phyloP scores from a whole-genome alignment of 2,329 filamentous ascomycete species.

The Lachnellula hyalina region DNA sequence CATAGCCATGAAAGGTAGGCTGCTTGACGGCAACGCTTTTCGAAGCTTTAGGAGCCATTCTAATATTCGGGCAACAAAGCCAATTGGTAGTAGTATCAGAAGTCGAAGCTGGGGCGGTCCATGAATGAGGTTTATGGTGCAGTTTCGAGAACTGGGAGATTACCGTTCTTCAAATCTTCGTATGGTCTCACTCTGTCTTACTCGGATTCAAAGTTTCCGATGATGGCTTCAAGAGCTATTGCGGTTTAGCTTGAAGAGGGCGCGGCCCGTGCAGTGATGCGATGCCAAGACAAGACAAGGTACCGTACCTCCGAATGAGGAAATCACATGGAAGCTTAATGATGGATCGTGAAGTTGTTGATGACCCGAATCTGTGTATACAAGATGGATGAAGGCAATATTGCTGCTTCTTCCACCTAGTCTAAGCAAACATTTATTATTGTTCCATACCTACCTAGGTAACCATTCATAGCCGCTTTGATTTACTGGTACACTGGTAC shows the following conservation, averaged over 20 bases:
- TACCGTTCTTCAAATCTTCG: background rate
- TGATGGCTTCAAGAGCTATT: background rate
- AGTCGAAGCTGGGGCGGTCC: background rate
- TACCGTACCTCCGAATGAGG: background rate
- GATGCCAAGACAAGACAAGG: background rate
- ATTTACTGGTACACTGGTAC: too few species aligned
- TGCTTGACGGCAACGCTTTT: conserved; percentile 16
- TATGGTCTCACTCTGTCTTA: background rate
- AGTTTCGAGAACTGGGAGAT: background rate
- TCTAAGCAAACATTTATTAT: too few species aligned
- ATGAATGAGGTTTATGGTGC: conserved; percentile 1
- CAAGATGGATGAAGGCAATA: too few species aligned
- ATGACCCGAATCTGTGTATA: too few species aligned
- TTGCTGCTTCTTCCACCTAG: too few species aligned
- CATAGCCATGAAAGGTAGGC: conserved; percentile 29
- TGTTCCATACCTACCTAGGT: too few species aligned
- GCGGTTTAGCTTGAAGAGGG: background rate
- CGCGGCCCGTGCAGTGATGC: background rate
- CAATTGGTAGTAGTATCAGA: background rate
- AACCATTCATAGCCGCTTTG: too few species aligned
- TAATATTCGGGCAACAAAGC: conserved; percentile 2
- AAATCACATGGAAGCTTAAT: too few species aligned
- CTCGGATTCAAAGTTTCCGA: conserved; percentile 1
- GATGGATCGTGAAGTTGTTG: too few species aligned
- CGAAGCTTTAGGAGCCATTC: conserved; percentile 23